Evolutionary conservation across 2,329 filamentous ascomycete species (phyloP).

Genomic region (Diaporthe ilicicola): DNA sequence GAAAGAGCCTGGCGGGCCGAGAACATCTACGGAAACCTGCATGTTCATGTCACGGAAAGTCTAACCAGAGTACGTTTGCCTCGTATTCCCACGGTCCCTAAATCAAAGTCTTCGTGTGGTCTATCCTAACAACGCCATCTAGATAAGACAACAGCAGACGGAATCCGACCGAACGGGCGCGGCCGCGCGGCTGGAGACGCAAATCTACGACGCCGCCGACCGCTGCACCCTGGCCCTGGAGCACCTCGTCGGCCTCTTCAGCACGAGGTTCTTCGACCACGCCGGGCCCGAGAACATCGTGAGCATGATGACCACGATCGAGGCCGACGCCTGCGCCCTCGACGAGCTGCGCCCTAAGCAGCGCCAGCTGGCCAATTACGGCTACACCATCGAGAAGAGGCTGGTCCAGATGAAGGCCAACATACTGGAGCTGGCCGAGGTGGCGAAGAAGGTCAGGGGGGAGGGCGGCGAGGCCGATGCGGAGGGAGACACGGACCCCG

Average conservation of each 20-base stretch:
- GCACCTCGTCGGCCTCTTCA: slow-evolving; percentile 1
- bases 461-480: neutral
- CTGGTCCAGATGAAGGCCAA: neutral
- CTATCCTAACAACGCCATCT: too few species aligned
- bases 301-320: neutral
- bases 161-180: neutral
- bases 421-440: neutral
- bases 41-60: neutral
- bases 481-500: neutral
- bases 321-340: neutral
- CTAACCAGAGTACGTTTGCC: neutral
- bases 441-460: neutral
- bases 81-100: too few species aligned
- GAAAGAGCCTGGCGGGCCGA: neutral
- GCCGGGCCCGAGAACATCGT: neutral
- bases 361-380: neutral
- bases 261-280: neutral
- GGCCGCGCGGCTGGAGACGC: neutral
- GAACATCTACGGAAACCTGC: neutral
- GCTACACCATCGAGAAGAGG: neutral
- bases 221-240: neutral
- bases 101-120: too few species aligned
- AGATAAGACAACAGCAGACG: neutral
- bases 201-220: neutral
- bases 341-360: neutral